Conservation (phyloP, 441 rosid species). For the Erysimum cheiri region DNA sequence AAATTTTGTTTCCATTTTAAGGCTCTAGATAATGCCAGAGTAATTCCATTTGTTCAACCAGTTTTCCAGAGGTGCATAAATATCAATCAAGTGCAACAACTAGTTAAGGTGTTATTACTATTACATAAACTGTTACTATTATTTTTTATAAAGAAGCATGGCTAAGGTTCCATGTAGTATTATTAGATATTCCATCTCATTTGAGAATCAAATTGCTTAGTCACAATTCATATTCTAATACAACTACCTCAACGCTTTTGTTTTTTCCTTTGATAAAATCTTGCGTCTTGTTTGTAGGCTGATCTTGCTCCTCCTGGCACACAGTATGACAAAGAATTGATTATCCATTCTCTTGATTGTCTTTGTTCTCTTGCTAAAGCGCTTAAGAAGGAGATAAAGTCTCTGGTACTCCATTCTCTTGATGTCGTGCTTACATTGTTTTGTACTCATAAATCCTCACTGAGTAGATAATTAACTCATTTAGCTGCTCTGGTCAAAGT, state of each 20-base stretch:
- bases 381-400: background rate
- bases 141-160: no score
- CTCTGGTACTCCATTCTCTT: background rate
- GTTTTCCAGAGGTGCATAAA: conserved; percentile 85
- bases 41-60: conserved; percentile 88
- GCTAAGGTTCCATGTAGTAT: no score
- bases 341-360: background rate
- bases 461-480: background rate
- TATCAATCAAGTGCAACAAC: conserved; percentile 74
- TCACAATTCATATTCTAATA: background rate
- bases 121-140: no score
- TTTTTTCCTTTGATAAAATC: background rate
- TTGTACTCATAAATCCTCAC: background rate
- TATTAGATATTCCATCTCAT: no score
- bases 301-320: background rate
- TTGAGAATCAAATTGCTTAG: no score
- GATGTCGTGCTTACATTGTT: background rate
- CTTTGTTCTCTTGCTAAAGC: background rate
- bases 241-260: background rate
- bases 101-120: conserved; percentile 46
- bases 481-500: background rate
- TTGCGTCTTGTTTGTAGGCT: background rate
- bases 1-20: conserved; percentile 50
- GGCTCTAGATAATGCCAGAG: conserved; percentile 76
- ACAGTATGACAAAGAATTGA: background rate